Conservation (phyloP, 441 rosid species). For the Sinapis alba region DNA sequence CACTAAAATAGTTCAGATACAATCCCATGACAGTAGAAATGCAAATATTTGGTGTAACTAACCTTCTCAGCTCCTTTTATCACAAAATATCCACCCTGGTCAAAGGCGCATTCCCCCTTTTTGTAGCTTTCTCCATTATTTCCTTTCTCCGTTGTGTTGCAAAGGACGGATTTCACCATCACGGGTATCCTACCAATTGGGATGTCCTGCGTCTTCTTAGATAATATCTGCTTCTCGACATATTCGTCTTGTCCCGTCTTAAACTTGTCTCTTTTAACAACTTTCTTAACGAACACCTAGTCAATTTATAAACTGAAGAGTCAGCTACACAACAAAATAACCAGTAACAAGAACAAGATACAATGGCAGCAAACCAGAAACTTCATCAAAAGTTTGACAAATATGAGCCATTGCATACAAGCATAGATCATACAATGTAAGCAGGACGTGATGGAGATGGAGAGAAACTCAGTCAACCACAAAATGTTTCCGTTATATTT, state of each 20-base stretch:
- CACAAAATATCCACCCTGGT: constrained; percentile 86
- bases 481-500: not conserved
- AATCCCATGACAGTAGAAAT: not conserved
- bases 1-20: constrained; percentile 18
- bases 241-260: constrained; percentile 77
- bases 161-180: constrained; percentile 87
- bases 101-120: constrained; percentile 83
- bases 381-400: not conserved
- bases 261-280: constrained; percentile 70
- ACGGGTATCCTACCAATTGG: constrained; percentile 84
- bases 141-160: constrained; percentile 59
- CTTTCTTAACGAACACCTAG: constrained; percentile 55
- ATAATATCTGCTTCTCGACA: constrained; percentile 45
- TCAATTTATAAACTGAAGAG: constrained; percentile 24
- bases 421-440: not conserved
- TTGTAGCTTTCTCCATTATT: constrained; percentile 13
- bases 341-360: not conserved
- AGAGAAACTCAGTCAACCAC: not conserved
- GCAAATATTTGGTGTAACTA: constrained; percentile 18
- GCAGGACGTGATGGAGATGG: not conserved
- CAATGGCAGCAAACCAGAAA: constrained; percentile 24
- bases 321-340: constrained; percentile 7
- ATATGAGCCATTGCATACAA: not conserved
- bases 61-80: constrained; percentile 97
- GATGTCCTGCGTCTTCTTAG: constrained; percentile 51